These are phyloP conservation scores for Rhododendron simsii DNA, from an alignment of 148 eudicot genomes.

Conservation along the genomic window DNA sequence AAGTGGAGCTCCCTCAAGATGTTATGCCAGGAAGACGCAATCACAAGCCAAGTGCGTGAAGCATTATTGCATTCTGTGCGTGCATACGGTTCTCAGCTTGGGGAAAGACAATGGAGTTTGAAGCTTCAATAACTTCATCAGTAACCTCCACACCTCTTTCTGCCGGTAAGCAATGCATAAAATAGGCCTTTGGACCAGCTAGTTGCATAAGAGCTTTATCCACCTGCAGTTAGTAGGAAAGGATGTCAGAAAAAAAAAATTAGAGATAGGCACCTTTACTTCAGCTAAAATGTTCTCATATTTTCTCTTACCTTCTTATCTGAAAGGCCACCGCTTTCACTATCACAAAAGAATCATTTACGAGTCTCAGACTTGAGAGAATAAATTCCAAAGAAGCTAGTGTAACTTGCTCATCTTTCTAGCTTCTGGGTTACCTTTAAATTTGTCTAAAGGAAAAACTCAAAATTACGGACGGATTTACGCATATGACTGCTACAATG, in stretches of 20 bases:
- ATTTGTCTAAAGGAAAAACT: background rate
- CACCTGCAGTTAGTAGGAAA: constrained; percentile 48
- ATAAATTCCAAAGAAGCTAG: background rate
- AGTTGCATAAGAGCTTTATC: constrained; percentile 80
- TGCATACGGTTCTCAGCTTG: constrained; percentile 99
- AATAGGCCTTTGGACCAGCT: constrained; percentile 88
- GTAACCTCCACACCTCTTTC: constrained; percentile 95
- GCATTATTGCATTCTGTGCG: constrained; percentile 96
- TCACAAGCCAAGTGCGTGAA: constrained; percentile 68
- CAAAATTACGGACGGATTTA: background rate
- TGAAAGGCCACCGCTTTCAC: background rate
- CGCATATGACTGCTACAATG: background rate
- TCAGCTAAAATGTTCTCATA: background rate
- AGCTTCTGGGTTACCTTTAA: background rate
- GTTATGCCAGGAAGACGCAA: background rate
- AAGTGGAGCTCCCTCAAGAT: background rate
- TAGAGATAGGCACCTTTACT: background rate
- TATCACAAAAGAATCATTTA: background rate
- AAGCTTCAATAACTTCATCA: constrained; percentile 89
- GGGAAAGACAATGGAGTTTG: constrained; percentile 88
- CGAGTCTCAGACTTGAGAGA: background rate
- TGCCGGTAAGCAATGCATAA: constrained; percentile 98
- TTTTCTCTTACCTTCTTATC: background rate
- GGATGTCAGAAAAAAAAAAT: background rate
- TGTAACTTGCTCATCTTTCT: background rate